Base-by-base conservation (phyloP, 805 yeast genomes). In the Grigorovia jiainica region DNA sequence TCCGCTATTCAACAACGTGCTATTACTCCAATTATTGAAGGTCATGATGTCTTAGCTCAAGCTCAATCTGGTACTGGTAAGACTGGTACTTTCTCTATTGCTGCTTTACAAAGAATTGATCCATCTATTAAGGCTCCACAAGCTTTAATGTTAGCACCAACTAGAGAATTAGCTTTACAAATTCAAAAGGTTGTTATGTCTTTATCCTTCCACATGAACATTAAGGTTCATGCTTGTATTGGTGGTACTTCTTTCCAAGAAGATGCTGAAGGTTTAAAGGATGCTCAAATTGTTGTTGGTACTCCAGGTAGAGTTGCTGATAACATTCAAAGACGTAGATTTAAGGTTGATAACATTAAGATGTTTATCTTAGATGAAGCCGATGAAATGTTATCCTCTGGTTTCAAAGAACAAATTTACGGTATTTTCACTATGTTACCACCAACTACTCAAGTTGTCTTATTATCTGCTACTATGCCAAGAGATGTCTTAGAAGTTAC, bases 1-100 rank as follows among this genome's bases (percentile, higher is more conserved):
- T 87, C 97, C 42, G 92, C 97, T 43, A 92, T 92, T 70, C 98
- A 92, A 72, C 89, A 87, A 61, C 79, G 98, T 66, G 98, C 97
- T 49, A 92, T 92, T 55, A 71, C 83, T 68, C 98, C 95, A 64
- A 89, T 92, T 65, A 82, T 87, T 56, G 81, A 79, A 60, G 96
- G 96, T 43, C 80, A 87, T 66, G 98, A 92, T 66, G 94, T 89
- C 42, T 78, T 92, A 49, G 98, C 98, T 47, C 98, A 92, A 71
- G 97, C 98, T 45, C 98, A 92, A 70, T 87, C 96, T 30, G 98
- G 98, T 68, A 92, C 98, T 39, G 98, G 98, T 68, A 92, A 92
- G 71, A 92, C 98, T 23, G 98, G 97, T 50, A 92, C 98, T 38
- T 92, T 92, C 73, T 76, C 97, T 49, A 87, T 90, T 52, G 82